phyloP scores from a whole-genome alignment of 768 basidiomycete species.

The Termitomyces eurrhizus region DNA sequence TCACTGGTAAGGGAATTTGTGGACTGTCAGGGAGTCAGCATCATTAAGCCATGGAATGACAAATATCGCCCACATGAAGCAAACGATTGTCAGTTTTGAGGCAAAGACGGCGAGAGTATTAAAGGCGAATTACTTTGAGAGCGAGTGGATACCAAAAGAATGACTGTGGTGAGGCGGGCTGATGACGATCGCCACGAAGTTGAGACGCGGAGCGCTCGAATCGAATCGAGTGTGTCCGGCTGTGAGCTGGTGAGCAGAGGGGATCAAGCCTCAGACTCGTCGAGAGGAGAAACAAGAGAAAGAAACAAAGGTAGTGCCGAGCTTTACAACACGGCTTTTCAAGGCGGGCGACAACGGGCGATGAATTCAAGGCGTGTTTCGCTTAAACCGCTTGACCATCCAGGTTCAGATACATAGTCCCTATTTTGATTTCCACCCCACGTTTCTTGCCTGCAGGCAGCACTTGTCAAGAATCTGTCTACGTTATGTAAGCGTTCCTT shows the following conservation, averaged over 20 bases:
- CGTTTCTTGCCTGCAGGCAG: constrained; percentile 80
- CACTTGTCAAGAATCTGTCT: constrained; percentile 34
- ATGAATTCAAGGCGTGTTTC: constrained; percentile 49
- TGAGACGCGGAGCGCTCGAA: constrained; percentile 42
- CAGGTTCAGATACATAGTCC: constrained; percentile 43
- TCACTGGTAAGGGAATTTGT: not conserved
- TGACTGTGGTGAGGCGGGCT: constrained; percentile 44
- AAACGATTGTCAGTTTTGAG: constrained; percentile 21
- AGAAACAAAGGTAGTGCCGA: constrained; percentile 39
- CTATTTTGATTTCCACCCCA: constrained; percentile 58
- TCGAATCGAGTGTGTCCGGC: constrained; percentile 46
- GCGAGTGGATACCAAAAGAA: constrained; percentile 37
- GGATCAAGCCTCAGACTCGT: constrained; percentile 29
- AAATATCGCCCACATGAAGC: constrained; percentile 13
- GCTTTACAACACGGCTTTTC: constrained; percentile 45
- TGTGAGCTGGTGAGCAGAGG: constrained; percentile 28
- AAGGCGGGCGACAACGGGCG: constrained; percentile 40
- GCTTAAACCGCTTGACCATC: constrained; percentile 44
- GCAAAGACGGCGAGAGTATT: constrained; percentile 19
- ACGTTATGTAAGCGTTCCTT: constrained; percentile 37
- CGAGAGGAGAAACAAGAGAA: constrained; percentile 26
- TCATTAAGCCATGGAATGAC: not conserved
- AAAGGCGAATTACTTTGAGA: constrained; percentile 27
- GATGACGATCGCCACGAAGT: constrained; percentile 17
- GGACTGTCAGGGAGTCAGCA: constrained; percentile 5